Evolutionary conservation across 1,284 basidiomycete species (phyloP).

Genomic region (Malassezia dermatis): DNA sequence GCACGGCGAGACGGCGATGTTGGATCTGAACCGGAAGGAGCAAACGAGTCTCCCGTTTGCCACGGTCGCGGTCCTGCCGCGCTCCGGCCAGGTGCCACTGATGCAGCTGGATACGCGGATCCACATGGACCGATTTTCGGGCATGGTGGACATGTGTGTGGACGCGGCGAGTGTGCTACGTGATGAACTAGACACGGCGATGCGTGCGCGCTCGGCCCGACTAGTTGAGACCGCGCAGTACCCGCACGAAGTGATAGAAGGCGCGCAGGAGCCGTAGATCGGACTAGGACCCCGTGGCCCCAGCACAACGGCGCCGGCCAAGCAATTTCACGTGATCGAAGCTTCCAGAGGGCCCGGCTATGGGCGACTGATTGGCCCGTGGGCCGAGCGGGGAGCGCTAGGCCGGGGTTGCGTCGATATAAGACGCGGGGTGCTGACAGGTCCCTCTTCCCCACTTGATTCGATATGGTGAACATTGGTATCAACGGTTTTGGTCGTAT

Average conservation of each 20-base stretch:
- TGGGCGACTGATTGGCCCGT: background rate
- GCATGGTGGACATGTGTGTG: conserved; percentile 68
- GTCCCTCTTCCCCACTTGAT: background rate
- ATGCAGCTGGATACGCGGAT: conserved; percentile 88
- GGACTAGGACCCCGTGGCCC: background rate
- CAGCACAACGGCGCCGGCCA: background rate
- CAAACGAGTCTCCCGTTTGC: conserved; percentile 79
- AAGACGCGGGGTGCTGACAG: background rate
- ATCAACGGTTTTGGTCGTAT: conserved; percentile 43
- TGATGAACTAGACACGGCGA: conserved; percentile 67
- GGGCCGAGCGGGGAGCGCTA: background rate
- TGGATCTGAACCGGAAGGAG: conserved; percentile 77
- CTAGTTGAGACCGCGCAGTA: conserved; percentile 52
- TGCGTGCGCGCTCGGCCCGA: conserved; percentile 59
- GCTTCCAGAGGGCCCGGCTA: background rate
- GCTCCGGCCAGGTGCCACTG: conserved; percentile 69
- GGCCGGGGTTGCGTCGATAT: background rate
- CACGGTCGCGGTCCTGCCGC: conserved; percentile 75
- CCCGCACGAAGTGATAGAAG: background rate
- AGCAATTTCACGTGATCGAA: background rate
- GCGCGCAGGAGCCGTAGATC: background rate
- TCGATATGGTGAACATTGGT: conserved; percentile 9
- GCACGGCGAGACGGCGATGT: conserved; percentile 55
- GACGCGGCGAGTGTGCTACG: conserved; percentile 70
- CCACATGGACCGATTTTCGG: conserved; percentile 81